Percentiles rank a stretch among this genome's conserved stretches.
phyloP scores from a whole-genome alignment of 2,329 filamentous ascomycete genomes.

The Hymenoscyphus linearis region DNA sequence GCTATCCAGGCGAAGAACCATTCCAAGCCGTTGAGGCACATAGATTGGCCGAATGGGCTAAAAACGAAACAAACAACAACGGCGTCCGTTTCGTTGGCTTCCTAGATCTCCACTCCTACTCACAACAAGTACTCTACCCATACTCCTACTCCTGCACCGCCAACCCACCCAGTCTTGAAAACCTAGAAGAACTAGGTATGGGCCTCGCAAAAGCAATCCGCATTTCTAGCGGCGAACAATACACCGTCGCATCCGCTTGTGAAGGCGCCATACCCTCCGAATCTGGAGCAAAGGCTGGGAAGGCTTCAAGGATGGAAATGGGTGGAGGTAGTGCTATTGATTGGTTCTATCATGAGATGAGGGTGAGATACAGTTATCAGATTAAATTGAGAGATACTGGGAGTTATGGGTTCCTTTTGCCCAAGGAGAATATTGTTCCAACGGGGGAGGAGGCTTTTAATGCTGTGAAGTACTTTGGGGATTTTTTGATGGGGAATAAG shows the following conservation, averaged over 20 bases:
- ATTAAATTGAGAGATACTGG: conserved; percentile 91
- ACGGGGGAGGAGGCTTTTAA: conserved; percentile 84
- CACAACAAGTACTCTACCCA: conserved; percentile 89
- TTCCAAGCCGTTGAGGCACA: conserved; percentile 80
- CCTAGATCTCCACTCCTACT: conserved; percentile 90
- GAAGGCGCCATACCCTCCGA: conserved; percentile 58
- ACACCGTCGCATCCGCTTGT: conserved; percentile 79
- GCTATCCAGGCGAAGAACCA: conserved; percentile 75
- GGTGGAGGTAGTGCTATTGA: conserved; percentile 85
- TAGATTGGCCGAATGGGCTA: conserved; percentile 74
- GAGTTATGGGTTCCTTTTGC: conserved; percentile 88
- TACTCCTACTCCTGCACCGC: conserved; percentile 79
- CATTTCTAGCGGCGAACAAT: conserved; percentile 68
- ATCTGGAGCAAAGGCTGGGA: conserved; percentile 31
- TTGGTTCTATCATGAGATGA: conserved; percentile 89
- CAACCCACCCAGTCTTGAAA: conserved; percentile 80
- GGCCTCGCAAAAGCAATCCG: conserved; percentile 87
- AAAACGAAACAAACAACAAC: conserved; percentile 66
- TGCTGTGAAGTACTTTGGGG: conserved; percentile 77
- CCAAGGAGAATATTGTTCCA: conserved; percentile 79
- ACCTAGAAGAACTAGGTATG: conserved; percentile 82
- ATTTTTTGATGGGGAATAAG: conserved; percentile 69
- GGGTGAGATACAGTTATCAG: conserved; percentile 82
- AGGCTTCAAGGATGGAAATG: conserved; percentile 55
- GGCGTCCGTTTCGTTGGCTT: conserved; percentile 77